Base-by-base conservation (phyloP, 805 yeast species). In the Lipomyces orientalis region DNA sequence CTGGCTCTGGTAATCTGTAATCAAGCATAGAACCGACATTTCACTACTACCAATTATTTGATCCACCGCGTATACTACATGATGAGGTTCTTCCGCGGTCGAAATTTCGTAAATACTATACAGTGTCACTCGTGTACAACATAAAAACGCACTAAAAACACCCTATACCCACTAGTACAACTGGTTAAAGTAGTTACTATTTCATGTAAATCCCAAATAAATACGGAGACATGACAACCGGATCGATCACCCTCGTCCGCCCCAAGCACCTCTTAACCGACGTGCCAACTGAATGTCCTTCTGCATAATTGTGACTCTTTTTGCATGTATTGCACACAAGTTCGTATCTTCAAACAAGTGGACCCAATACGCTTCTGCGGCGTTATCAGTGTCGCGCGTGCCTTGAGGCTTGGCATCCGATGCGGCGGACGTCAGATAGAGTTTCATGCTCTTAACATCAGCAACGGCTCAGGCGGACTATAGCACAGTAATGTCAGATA, bases 271-370 rank as follows among this genome's bases (percentile, higher is more conserved):
- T 85, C 98, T 90, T 81, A 94, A 88, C 86, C 98, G 90, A 86
- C 98, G 90, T 75, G 98, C 99, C 80, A 94, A 87, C 80, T 93
- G 97, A 81, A 94, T 91, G 82, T 94, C 99, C 85, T 93, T 93
- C 91, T 93, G 94, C 87, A 92, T 97, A 79, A 94, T 92, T 73
- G 99, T 94, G 76, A 94, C 98, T 85, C 99, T 90, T 89, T 95
- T 94, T 78, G 98, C 99, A 83, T 94, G 99, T 75, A 93, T 91
- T 73, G 98, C 98, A 85, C 98, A 95, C 85, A 94, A 87, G 86
- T 93, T 94, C 74, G 98, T 95, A 82, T 95, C 98, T 86, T 94
- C 98, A 76, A 94, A 95, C 78, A 94, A 83, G 69, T 97, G 91
- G 64, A 94, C 97, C 77, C 95, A 86, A 87, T 93, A 95, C 78